A percentile compares a stretch with the other conserved stretches of the same genome.
phyloP scores from a whole-genome alignment of 129 eudicot genomes.

The Silybum marianum region DNA sequence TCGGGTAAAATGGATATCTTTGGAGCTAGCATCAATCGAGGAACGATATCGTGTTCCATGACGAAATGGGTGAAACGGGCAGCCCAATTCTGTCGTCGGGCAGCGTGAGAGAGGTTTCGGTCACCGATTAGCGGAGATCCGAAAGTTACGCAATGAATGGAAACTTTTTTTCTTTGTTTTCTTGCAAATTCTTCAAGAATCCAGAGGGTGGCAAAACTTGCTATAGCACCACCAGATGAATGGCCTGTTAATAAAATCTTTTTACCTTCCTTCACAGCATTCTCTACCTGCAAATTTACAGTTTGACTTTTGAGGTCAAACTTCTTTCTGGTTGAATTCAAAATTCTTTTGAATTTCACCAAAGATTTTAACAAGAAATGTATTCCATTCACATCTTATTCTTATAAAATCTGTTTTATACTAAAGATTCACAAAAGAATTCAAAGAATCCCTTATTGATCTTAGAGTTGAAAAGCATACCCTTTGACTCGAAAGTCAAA shows the following conservation, averaged over 20 bases:
- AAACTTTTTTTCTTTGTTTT: neutral
- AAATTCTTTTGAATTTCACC: neutral
- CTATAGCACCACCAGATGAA: slow-evolving; percentile 65
- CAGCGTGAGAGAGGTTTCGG: slow-evolving; percentile 51
- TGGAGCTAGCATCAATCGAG: slow-evolving; percentile 74
- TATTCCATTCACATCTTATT: neutral
- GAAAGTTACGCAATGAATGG: slow-evolving; percentile 34
- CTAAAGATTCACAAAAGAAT: neutral
- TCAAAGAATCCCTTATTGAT: neutral
- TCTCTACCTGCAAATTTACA: slow-evolving; percentile 56
- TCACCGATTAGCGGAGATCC: slow-evolving; percentile 81
- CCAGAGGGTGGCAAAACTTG: slow-evolving; percentile 78
- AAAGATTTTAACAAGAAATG: neutral
- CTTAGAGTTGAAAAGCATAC: neutral
- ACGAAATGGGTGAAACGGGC: slow-evolving; percentile 62
- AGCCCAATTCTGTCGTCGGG: slow-evolving; percentile 66
- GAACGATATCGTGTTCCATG: slow-evolving; percentile 68
- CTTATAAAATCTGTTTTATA: neutral
- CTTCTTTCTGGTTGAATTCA: neutral
- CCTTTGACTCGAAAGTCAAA: neutral
- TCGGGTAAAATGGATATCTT: slow-evolving; percentile 41
- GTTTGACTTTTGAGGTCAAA: slow-evolving; percentile 10
- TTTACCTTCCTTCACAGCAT: slow-evolving; percentile 49
- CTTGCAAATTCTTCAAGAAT: slow-evolving; percentile 54
- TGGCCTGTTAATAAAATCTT: slow-evolving; percentile 74